These are phyloP conservation scores for Chrysopogon serrulatus DNA, from an alignment of 176 grass and related monocot species.

Conservation along the genomic window DNA sequence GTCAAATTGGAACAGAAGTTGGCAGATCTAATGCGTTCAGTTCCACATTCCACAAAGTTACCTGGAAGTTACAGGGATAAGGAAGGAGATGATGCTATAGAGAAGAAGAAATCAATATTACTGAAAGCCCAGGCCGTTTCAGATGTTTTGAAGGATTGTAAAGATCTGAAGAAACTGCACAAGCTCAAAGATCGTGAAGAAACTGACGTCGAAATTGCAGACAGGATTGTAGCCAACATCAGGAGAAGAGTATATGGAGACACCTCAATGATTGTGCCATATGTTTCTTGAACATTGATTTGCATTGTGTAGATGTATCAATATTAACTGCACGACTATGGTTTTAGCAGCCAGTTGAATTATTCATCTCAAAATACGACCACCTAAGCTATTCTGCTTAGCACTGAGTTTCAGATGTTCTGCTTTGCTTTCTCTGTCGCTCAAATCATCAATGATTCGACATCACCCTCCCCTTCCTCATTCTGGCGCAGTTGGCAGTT, in stretches of 20 bases:
- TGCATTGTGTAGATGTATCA: not conserved
- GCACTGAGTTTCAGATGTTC: not conserved
- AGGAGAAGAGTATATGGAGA: slow-evolving; percentile 58
- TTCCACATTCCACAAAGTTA: slow-evolving; percentile 73
- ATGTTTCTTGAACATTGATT: not conserved
- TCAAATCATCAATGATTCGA: not conserved
- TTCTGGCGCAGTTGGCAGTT: not conserved
- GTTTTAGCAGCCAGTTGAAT: not conserved
- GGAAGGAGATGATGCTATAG: slow-evolving; percentile 36
- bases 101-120: slow-evolving; percentile 58
- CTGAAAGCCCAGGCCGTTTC: slow-evolving; percentile 62
- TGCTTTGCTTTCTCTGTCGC: not conserved
- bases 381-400: not conserved
- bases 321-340: not conserved
- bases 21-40: slow-evolving; percentile 54
- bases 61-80: slow-evolving; percentile 64
- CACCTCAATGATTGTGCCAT: not conserved
- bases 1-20: slow-evolving; percentile 43
- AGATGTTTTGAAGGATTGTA: slow-evolving; percentile 55
- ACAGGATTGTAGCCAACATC: slow-evolving; percentile 53
- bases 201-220: slow-evolving; percentile 53
- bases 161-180: slow-evolving; percentile 24
- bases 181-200: slow-evolving; percentile 43
- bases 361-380: not conserved
- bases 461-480: not conserved